phyloP scores from a whole-genome alignment of 345 rosid species.

The Ailanthus altissimus region DNA sequence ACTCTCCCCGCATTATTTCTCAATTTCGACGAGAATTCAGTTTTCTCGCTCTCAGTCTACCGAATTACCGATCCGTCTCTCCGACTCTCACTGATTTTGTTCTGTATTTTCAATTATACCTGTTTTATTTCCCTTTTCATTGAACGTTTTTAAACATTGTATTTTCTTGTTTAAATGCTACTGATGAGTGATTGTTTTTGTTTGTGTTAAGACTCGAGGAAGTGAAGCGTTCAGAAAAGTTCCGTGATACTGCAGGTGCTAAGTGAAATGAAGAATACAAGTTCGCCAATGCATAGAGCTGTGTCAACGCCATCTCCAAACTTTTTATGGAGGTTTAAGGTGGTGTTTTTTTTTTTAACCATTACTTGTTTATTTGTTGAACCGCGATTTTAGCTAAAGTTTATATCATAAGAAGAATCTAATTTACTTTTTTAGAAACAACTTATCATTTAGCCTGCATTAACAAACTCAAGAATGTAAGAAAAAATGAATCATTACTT shows the following conservation, averaged over 20 bases:
- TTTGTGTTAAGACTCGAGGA: conserved; percentile 36
- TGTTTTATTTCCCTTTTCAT: not conserved
- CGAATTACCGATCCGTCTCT: not conserved
- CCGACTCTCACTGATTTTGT: not conserved
- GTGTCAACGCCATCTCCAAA: conserved; percentile 77
- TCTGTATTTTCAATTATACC: not conserved
- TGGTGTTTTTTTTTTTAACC: conserved; percentile 17
- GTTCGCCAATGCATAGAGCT: conserved; percentile 46
- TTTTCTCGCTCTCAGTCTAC: not conserved
- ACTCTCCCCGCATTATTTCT: not conserved
- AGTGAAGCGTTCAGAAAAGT: conserved; percentile 49
- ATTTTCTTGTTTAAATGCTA: not conserved
- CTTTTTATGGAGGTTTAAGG: conserved; percentile 93
- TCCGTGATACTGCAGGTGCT: conserved; percentile 32
- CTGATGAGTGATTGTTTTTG: not conserved
- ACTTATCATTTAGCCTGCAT: not conserved
- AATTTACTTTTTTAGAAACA: not conserved
- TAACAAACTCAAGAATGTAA: not conserved
- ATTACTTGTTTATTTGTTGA: not conserved
- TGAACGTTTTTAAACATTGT: not conserved
- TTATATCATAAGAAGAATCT: not conserved
- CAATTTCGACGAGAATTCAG: not conserved
- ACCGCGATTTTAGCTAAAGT: not conserved
- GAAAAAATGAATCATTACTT: too few species aligned
- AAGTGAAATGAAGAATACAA: conserved; percentile 53